Evolutionary conservation across 805 yeast genomes (phyloP).

Genomic region (Candida arabinofermentans): DNA sequence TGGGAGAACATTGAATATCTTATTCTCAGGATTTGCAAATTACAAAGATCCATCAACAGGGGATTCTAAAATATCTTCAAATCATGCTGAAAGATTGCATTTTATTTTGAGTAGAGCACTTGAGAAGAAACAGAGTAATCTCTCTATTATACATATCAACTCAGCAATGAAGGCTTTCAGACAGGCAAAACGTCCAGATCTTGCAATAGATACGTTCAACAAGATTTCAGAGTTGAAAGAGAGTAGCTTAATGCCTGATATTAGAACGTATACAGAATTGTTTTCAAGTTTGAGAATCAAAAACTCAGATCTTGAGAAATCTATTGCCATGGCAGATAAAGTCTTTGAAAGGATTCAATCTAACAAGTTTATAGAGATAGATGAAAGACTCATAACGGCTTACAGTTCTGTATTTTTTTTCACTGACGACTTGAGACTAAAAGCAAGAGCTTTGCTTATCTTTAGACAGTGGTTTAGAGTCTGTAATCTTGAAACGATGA

Average conservation of each 20-base stretch:
- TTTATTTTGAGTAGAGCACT: constrained; percentile 31
- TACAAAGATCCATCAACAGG: constrained; percentile 13
- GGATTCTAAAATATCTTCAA: constrained; percentile 24
- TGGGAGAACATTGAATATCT: constrained; percentile 42
- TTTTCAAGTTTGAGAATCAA: constrained; percentile 17
- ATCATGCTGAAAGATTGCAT: constrained; percentile 32
- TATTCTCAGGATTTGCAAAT: constrained; percentile 43
- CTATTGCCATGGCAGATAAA: constrained; percentile 19
- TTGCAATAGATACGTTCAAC: constrained; percentile 38
- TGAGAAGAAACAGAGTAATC: constrained; percentile 19
- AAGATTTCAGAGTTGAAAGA: constrained; percentile 13
- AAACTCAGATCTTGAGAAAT: constrained; percentile 9
- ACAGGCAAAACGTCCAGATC: constrained; percentile 35
- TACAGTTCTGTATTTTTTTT: constrained; percentile 25
- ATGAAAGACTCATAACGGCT: constrained; percentile 18
- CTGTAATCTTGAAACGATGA: constrained; percentile 21
- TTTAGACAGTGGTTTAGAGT: constrained; percentile 27
- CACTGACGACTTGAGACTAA: constrained; percentile 23
- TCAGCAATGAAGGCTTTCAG: constrained; percentile 42
- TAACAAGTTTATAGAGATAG: constrained; percentile 13
- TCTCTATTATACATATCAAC: constrained; percentile 41
- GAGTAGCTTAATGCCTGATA: constrained; percentile 27
- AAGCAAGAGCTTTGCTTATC: constrained; percentile 23
- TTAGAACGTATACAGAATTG: constrained; percentile 32
- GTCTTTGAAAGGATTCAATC: constrained; percentile 20